Evolutionary conservation across 2,329 filamentous ascomycete species (phyloP), one percentile per base, ranked within the genome.

Genomic region (Proliferodiscus dingleyae): DNA sequence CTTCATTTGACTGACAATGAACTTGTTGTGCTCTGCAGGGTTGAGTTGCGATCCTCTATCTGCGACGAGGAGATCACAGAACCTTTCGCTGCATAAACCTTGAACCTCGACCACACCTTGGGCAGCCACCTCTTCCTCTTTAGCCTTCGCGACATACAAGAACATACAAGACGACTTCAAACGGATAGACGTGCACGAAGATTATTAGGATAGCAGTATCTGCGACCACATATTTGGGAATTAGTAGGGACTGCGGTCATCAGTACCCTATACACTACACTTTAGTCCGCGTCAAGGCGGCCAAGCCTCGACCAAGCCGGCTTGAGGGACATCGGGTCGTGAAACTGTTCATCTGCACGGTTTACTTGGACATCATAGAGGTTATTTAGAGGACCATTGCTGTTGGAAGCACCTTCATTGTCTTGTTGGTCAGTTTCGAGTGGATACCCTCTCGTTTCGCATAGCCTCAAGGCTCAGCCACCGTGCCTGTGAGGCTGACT

Each of bases 401-500:
- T 21, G 16, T 22, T 22, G 19, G 29, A 15, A 32, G 18, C 18
- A 45, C 26, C 21, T 13, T 30, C 42, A 22, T 34, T 9, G n/a
- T 34, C 9, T 49, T 38, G 19, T 49, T 41, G 41, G 26, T 34
- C 29, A 19, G 32, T 39, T 45, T 15, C 46, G 39, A 47, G 47
- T 56, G 52, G 51, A 39, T 50, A 45, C 43, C 32, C 45, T 45
- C 41, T 54, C 42, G 50, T 55, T 54, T 55, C 53, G 56, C 57
- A 58, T 54, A 59, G 57, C 57, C 59, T 55, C 55, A 50, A 50
- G 47, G 56, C 59, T 58, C 54, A 59, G 59, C 59, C 59, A 60
- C 58, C 22, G 47, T 49, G 47, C 51, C 54, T 52, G 47, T 51
- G 49, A 58, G 55, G 55, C 55, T 58, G 52, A 54, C 53, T 45